Evolutionary conservation across 2,329 filamentous ascomycete species (phyloP), one percentile per base, ranked within the genome.

Genomic region (Elsinoe batatas): DNA sequence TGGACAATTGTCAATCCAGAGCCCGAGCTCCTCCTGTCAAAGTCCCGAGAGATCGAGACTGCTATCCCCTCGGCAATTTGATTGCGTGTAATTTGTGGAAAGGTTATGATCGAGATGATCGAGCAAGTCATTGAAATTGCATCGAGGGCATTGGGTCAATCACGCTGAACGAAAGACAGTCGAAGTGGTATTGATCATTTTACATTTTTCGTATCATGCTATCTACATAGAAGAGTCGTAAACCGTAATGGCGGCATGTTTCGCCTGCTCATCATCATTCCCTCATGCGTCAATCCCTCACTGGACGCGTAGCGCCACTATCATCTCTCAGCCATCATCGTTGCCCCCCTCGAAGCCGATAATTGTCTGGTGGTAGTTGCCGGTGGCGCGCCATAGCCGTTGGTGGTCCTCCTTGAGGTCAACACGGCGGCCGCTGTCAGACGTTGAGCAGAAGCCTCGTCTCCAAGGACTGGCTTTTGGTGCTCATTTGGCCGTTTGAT

Each of bases 181-280:
- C 1, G 15, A 26, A 51, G 3, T 8, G n/a, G 15, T 3, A 38
- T 51, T 51, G 32, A 38, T 20, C 20, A 35, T 51, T 22, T 33
- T 51, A 35, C 32, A 35, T 35, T 35, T 51, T 38, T 51, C 26
- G 7, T 30, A 30, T 5, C 46, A 36, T 38, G 26, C 26, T 51
- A 51, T 51, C 35, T 51, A 51, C 47, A 51, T 38, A 51, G 47
- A 51, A 51, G 33, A 51, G 12, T 51, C 47, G 47, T 51, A 11
- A 51, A 2, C 26, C 18, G 22, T 51, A 26, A 11, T 35, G 47
- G 35, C 32, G 47, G 30, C n/a, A 12, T 38, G 3, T 22, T 11
- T 51, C 47, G 47, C 47, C 37, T 33, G 18, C 47, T 26, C 7
- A 13, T 7, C 40, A 44, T 44, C n/a, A 22, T 17, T 22, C 40